Conservation (phyloP, 1,139 yeast species). For the Candida glucosophila region DNA sequence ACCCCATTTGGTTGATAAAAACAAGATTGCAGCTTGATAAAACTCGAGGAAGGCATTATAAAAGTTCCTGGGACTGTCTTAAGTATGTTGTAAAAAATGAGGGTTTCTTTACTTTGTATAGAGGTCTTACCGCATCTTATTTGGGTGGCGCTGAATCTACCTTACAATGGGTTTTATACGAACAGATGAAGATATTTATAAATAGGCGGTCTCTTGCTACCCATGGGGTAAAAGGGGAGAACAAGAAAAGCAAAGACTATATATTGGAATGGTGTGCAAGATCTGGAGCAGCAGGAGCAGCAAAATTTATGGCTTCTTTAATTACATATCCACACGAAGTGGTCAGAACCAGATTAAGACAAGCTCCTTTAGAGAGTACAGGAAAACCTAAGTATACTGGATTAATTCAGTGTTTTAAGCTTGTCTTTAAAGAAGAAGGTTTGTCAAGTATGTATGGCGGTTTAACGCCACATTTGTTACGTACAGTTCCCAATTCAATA, state of each 20-base stretch:
- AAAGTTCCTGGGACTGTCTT: slow-evolving; percentile 81
- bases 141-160: slow-evolving; percentile 92
- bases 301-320: slow-evolving; percentile 86
- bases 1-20: slow-evolving; percentile 97
- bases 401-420: slow-evolving; percentile 72
- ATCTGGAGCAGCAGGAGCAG: slow-evolving; percentile 97
- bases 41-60: slow-evolving; percentile 54
- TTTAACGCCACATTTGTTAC: slow-evolving; percentile 86
- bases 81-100: slow-evolving; percentile 62
- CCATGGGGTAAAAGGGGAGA: slow-evolving; percentile 31
- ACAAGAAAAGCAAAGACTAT: slow-evolving; percentile 50
- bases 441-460: slow-evolving; percentile 94
- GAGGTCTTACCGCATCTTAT: slow-evolving; percentile 89
- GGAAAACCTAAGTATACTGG: slow-evolving; percentile 89
- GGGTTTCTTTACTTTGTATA: slow-evolving; percentile 73
- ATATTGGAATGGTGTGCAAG: slow-evolving; percentile 89
- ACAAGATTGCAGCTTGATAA: slow-evolving; percentile 90
- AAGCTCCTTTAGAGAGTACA: slow-evolving; percentile 69
- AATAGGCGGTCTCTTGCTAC: slow-evolving; percentile 44
- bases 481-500: slow-evolving; percentile 96
- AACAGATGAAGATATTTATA: slow-evolving; percentile 79
- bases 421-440: slow-evolving; percentile 87
- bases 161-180: slow-evolving; percentile 93
- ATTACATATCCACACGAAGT: slow-evolving; percentile 98
- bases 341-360: slow-evolving; percentile 89